A percentile compares a stretch with the other conserved stretches of the same genome.
These are phyloP conservation scores for Mycosphaerella sp. DNA, from an alignment of 2,329 filamentous ascomycete species.

Conservation along the genomic window DNA sequence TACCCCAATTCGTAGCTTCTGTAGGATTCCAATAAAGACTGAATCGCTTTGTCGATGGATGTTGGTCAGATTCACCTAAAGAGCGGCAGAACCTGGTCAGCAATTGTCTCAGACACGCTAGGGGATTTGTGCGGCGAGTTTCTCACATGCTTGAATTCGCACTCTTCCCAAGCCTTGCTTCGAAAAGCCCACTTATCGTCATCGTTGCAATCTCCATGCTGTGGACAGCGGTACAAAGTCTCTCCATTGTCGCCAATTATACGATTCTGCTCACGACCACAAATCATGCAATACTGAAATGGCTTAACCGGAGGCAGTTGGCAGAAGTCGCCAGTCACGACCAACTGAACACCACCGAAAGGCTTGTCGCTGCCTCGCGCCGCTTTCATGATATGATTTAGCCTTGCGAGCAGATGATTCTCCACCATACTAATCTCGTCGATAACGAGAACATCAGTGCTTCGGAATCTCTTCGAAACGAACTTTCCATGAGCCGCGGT, in stretches of 20 bases:
- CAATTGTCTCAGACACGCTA: too few species aligned
- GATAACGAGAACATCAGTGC: constrained; percentile 53
- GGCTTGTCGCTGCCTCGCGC: constrained; percentile 8
- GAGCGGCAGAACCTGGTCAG: too few species aligned
- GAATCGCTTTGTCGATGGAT: constrained; percentile 54
- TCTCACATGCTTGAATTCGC: constrained; percentile 44
- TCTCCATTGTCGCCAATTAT: constrained; percentile 21
- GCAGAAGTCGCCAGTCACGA: constrained; percentile 50
- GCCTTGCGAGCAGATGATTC: constrained; percentile 47
- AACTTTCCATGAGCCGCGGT: constrained; percentile 32
- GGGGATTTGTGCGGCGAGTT: too few species aligned
- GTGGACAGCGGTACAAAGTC: constrained; percentile 30
- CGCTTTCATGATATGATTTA: constrained; percentile 25
- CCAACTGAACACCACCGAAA: constrained; percentile 37
- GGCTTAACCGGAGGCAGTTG: constrained; percentile 55
- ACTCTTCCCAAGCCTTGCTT: constrained; percentile 50
- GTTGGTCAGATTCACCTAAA: constrained; percentile 42
- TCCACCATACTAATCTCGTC: constrained; percentile 64
- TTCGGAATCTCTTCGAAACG: constrained; percentile 35
- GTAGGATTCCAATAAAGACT: constrained; percentile 50
- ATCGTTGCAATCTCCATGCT: constrained; percentile 39
- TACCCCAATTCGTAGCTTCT: constrained; percentile 48
- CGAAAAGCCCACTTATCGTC: constrained; percentile 57
- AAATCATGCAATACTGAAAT: constrained; percentile 48
- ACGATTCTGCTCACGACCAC: constrained; percentile 35